Evolutionary conservation across 495 filamentous ascomycete species (phyloP).

Genomic region (Tuber indicum): DNA sequence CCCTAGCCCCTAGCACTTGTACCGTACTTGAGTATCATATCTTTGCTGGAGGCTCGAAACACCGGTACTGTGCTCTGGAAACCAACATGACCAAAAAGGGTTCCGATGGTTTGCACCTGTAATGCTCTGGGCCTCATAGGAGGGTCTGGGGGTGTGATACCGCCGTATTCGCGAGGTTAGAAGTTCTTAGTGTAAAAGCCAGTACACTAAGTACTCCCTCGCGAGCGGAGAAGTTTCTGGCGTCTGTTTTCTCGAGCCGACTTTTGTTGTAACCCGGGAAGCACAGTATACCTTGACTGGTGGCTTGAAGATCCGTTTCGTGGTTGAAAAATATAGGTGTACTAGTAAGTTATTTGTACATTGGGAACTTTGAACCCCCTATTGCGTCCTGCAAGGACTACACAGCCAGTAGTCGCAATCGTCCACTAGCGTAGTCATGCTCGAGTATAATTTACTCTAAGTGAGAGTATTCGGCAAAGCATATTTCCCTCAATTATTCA

Average conservation of each 20-base stretch:
- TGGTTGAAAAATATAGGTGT: too few species aligned
- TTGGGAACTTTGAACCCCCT: too few species aligned
- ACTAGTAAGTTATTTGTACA: too few species aligned
- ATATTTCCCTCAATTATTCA: not conserved
- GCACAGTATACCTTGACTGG: too few species aligned
- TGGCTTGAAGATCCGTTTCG: too few species aligned
- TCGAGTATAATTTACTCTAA: not conserved
- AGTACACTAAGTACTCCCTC: too few species aligned
- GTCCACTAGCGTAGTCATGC: not conserved
- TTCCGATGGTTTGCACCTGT: not conserved
- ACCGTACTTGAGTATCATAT: too few species aligned
- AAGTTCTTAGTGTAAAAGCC: too few species aligned
- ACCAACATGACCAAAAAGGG: not conserved
- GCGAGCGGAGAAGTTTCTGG: too few species aligned
- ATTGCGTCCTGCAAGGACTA: not conserved
- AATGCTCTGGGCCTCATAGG: not conserved
- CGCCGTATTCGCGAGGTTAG: not conserved
- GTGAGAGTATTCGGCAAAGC: not conserved
- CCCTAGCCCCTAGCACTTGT: not conserved
- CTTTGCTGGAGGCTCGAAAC: not conserved
- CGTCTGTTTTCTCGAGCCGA: too few species aligned
- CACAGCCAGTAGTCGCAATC: not conserved
- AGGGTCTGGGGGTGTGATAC: not conserved
- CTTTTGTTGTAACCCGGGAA: too few species aligned
- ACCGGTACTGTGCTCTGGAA: not conserved